These are phyloP conservation scores for Cordyceps farinosa DNA, from an alignment of 2,329 filamentous ascomycete species.

Conservation along the genomic window DNA sequence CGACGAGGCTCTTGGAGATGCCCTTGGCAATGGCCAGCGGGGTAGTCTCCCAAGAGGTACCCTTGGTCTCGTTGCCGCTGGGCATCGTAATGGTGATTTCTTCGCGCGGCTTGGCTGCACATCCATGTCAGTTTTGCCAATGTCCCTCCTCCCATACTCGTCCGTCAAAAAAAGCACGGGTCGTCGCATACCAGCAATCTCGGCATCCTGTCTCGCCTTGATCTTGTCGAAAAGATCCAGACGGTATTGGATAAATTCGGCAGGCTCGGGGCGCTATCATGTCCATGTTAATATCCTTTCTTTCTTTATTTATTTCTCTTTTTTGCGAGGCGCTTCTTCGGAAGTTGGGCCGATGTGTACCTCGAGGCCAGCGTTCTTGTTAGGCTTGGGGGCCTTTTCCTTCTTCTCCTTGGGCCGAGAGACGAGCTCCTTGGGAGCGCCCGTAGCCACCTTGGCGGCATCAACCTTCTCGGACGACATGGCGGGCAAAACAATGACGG, in stretches of 20 bases:
- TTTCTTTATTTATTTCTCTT: background rate
- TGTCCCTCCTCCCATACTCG: background rate
- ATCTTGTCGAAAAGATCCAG: conserved; percentile 85
- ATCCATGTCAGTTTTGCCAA: conserved; percentile 31
- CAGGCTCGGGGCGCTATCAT: conserved; percentile 44
- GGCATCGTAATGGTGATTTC: conserved; percentile 70
- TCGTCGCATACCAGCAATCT: conserved; percentile 48
- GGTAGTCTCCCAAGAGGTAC: conserved; percentile 88
- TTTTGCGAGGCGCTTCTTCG: conserved; percentile 22
- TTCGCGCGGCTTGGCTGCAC: conserved; percentile 61
- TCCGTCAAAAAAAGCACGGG: background rate
- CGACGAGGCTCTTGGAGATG: conserved; percentile 81
- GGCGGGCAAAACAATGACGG: conserved; percentile 25
- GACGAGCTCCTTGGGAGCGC: conserved; percentile 33
- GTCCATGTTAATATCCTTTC: conserved; percentile 24
- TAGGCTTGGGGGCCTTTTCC: conserved; percentile 44
- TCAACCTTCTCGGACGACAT: conserved; percentile 40
- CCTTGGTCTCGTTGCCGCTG: conserved; percentile 67
- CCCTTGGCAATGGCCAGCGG: conserved; percentile 72
- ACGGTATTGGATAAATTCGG: conserved; percentile 78
- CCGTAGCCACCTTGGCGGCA: conserved; percentile 33
- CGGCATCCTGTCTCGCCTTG: conserved; percentile 78
- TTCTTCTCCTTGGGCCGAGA: conserved; percentile 36
- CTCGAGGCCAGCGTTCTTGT: conserved; percentile 59
- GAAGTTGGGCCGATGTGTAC: conserved; percentile 25